Base-by-base conservation (phyloP, 495 filamentous ascomycete genomes). In the Aspergillus leporis region DNA sequence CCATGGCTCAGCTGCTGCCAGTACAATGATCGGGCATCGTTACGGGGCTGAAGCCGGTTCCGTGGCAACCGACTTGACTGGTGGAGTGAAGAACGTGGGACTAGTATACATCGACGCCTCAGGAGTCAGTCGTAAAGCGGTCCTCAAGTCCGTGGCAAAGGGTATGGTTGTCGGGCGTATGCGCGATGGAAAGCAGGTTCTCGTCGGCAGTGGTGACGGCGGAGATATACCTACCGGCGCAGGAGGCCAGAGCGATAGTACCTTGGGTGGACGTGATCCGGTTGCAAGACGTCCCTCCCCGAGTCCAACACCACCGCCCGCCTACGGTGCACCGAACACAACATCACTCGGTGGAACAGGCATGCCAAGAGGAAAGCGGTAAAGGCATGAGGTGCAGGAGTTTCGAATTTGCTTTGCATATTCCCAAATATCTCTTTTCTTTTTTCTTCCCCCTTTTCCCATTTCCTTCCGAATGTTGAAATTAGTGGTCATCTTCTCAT, bases 51-150 rank as follows among this genome's bases (percentile, higher is more conserved):
- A 98, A 72, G 94, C 94, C 3, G 89, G 90, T 54, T 77, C 82
- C 4, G 76, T 98, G 4, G 84, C 91, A 5, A 75, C 80, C 49
- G 80, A 87, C 47, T 65, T 98, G 50, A 90, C 90, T 0, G 89
- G 92, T 3, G 92, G 92, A 6, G 87, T 96, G 62, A 95, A 90
- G 77, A 98, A 98, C 64, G 95, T 98, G 43, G 93, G 92, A 4
- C 77, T 98, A 38, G 94, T 98, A n/a, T 98, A 98, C 67, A 93
- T 98, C 41, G 94, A 98, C 66, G 95, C 93, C 7, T 86, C 91
- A 0, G 94, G 94, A 5, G 95, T 98, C 5, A 93, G 88, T 50
- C 80, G 94, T 13, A 81, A 88, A 60, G 95, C 95, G 0, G 82
- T 98, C 51, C 84, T 98, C 60, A 98, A 95, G 78, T 82, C 80